Base-by-base conservation (phyloP, 345 rosid genomes). In the Microthlaspi erraticum region DNA sequence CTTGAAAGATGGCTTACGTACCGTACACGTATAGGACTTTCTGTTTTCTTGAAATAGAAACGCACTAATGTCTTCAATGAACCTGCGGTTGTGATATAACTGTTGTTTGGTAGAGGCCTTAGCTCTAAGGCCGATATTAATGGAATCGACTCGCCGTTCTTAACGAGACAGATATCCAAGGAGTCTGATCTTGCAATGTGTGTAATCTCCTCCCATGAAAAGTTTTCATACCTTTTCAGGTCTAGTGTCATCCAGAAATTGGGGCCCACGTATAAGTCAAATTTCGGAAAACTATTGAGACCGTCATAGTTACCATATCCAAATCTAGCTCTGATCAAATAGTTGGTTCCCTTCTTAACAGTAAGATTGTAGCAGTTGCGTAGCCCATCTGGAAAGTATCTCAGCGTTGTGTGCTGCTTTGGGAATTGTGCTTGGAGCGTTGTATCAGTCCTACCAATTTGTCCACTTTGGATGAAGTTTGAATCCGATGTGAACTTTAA, bases 371-470 rank as follows among this genome's bases (percentile, higher is more conserved):
- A 83, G 64, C 84, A 80, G 62, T 78, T 80, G 54, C 75, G 78
- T 23, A n/a, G 16, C 20, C 82, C 86, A 0, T 80, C 74, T 50
- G 81, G 86, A 55, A 83, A 83, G 68, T 57, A 73, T 53, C 82
- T 51, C 0, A 83, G 0, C 12, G 76, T 63, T 9, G 41, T 20
- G 6, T 37, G 2, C 1, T 70, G 0, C 37, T 48, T 66, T 57
- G 0, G 58, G 45, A 31, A 0, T 11, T n/a, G n/a, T 58, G 5
- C 49, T 1, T n/a, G n/a, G n/a, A n/a, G n/a, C n/a, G n/a, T n/a
- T n/a, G n/a, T n/a, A n/a, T 73, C 5, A 17, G n/a, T 49, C 16
- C 64, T 71, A 46, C n/a, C 33, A 10, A 66, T 44, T 31, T 64
- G 31, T 20, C 83, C 81, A 29, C 63, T 56, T 23, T 76, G 68